Conservation (phyloP, 108 stramenopile genomes). For the Asterionellopsis glacialis region DNA sequence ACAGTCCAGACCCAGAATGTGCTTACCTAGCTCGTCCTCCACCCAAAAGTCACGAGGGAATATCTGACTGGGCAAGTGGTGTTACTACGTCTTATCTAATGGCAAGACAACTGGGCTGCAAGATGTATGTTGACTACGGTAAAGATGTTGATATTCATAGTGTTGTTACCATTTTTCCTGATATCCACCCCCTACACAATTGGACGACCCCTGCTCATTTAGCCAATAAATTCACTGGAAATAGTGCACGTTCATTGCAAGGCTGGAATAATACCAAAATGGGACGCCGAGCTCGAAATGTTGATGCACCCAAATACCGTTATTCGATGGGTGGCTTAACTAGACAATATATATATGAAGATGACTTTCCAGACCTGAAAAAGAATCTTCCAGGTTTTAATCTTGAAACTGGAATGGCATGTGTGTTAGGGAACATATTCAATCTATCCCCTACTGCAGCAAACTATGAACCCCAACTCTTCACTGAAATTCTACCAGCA, state of each 20-base stretch:
- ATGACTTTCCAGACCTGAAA: neutral
- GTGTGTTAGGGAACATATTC: conserved; percentile 7
- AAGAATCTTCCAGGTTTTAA: conserved; percentile 7
- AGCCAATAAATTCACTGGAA: no score
- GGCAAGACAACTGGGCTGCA: conserved; percentile 4
- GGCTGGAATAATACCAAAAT: no score
- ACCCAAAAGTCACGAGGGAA: neutral
- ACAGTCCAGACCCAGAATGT: neutral
- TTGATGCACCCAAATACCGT: no score
- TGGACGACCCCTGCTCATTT: neutral
- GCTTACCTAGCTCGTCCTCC: neutral
- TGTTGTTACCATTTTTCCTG: neutral
- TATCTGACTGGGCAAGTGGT: neutral
- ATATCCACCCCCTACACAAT: neutral
- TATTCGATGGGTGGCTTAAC: no score
- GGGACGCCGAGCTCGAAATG: no score
- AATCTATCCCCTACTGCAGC: conserved; percentile 3
- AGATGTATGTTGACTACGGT: neutral
- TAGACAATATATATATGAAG: neutral
- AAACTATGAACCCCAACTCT: conserved; percentile 10
- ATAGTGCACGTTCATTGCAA: no score
- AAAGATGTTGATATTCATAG: neutral
- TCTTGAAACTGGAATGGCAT: conserved; percentile 10
- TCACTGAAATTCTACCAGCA: conserved; percentile 14
- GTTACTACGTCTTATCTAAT: neutral